Conservation (phyloP, 768 basidiomycete genomes). For the Suillus sp. region DNA sequence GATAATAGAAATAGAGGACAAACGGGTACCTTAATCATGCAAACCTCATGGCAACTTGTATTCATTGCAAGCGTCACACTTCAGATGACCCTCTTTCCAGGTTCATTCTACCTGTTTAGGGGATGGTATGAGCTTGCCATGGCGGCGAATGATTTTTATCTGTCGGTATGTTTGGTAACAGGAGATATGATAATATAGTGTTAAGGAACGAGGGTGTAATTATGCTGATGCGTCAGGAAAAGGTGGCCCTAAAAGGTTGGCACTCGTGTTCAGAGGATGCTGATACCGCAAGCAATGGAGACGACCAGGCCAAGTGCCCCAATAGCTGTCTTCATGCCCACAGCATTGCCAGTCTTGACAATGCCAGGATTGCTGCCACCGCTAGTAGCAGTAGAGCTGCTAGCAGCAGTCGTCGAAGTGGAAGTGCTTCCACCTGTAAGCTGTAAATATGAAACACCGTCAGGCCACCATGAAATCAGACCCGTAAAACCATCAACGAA, state of each 20-base stretch:
- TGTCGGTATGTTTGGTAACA: too few relatives aligned
- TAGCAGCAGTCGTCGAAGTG: constrained; percentile 7
- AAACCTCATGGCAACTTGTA: neutral
- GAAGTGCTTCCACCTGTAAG: constrained; percentile 1
- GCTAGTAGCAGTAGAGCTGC: neutral
- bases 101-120: neutral
- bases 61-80: neutral
- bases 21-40: neutral
- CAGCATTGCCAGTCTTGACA: neutral
- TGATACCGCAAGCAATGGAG: constrained; percentile 16
- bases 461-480: neutral
- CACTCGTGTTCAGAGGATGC: constrained; percentile 16
- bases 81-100: neutral
- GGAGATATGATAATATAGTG: neutral
- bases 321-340: constrained; percentile 13
- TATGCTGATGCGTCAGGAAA: neutral
- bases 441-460: neutral
- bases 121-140: neutral
- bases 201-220: neutral
- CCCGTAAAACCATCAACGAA: constrained; percentile 8
- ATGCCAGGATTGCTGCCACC: constrained; percentile 10
- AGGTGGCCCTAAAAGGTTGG: neutral
- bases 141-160: neutral
- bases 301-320: constrained; percentile 11
- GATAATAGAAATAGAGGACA: neutral